Conservation (phyloP, 2,329 filamentous ascomycete species). For the Ceratocystis alfenasii region DNA sequence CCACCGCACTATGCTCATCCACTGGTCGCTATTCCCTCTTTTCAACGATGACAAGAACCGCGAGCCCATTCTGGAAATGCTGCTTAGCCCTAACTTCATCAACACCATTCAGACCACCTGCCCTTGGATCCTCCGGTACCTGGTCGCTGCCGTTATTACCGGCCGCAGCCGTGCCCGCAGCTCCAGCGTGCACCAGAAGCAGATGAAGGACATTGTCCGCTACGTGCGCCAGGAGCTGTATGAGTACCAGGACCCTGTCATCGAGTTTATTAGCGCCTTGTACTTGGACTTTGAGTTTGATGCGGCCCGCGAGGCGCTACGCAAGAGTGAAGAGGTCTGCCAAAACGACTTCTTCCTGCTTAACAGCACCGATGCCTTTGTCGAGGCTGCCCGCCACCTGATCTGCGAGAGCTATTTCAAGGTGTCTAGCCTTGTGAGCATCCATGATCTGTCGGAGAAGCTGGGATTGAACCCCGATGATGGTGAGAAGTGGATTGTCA, state of each 20-base stretch:
- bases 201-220: conserved; percentile 91
- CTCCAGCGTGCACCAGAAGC: conserved; percentile 84
- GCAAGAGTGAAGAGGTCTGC: conserved; percentile 79
- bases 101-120: conserved; percentile 98
- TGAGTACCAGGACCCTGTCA: conserved; percentile 93
- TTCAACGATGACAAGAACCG: conserved; percentile 93
- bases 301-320: conserved; percentile 80
- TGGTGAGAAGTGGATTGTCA: conserved; percentile 99
- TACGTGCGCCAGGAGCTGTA: conserved; percentile 95
- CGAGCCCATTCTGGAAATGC: conserved; percentile 84
- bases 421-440: conserved; percentile 97
- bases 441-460: conserved; percentile 86
- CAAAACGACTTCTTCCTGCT: conserved; percentile 92
- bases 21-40: conserved; percentile 97
- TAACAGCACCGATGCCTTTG: conserved; percentile 71
- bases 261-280: conserved; percentile 88
- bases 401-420: conserved; percentile 99
- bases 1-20: conserved; percentile 92
- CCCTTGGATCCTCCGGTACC: conserved; percentile 91
- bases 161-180: conserved; percentile 74
- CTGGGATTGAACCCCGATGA: conserved; percentile 87
- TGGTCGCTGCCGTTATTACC: conserved; percentile 88
- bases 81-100: conserved; percentile 96
- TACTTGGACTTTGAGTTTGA: conserved; percentile 84
- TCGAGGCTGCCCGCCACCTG: conserved; percentile 86